phyloP scores from a whole-genome alignment of 805 yeast genomes.

The Crinitomyces ghanaensis region DNA sequence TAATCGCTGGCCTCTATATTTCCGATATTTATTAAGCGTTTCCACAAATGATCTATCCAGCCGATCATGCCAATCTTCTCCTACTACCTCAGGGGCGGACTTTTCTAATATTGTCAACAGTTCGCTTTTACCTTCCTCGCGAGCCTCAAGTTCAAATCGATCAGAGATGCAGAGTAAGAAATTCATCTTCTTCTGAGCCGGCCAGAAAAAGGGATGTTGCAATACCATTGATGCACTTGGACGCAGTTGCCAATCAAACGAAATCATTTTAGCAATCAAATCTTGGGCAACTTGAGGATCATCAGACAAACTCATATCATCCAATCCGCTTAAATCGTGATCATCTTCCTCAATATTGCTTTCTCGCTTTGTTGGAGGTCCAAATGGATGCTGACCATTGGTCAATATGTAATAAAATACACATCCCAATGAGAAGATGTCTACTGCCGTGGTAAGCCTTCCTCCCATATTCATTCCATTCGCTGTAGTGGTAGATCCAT shows the following conservation, averaged over 20 bases:
- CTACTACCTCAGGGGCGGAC: constrained; percentile 33
- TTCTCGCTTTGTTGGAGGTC: constrained; percentile 80
- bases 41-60: constrained; percentile 67
- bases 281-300: constrained; percentile 37
- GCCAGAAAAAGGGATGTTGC: constrained; percentile 88
- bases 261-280: constrained; percentile 62
- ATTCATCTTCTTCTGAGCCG: constrained; percentile 57
- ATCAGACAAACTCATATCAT: too few relatives aligned
- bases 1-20: constrained; percentile 64
- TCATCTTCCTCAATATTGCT: constrained; percentile 59
- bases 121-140: constrained; percentile 70
- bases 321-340: constrained; percentile 39
- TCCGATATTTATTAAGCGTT: constrained; percentile 82
- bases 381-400: constrained; percentile 86
- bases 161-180: constrained; percentile 83
- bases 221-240: constrained; percentile 61
- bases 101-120: constrained; percentile 45
- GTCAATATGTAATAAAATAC: constrained; percentile 80
- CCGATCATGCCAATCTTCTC: constrained; percentile 63
- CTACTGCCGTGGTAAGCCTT: constrained; percentile 53
- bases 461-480: constrained; percentile 8
- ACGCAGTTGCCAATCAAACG: constrained; percentile 50
- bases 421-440: constrained; percentile 90
- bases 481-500: constrained; percentile 2
- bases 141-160: constrained; percentile 70